phyloP scores from a whole-genome alignment of 768 basidiomycete species.

The Trametes sanguinea region DNA sequence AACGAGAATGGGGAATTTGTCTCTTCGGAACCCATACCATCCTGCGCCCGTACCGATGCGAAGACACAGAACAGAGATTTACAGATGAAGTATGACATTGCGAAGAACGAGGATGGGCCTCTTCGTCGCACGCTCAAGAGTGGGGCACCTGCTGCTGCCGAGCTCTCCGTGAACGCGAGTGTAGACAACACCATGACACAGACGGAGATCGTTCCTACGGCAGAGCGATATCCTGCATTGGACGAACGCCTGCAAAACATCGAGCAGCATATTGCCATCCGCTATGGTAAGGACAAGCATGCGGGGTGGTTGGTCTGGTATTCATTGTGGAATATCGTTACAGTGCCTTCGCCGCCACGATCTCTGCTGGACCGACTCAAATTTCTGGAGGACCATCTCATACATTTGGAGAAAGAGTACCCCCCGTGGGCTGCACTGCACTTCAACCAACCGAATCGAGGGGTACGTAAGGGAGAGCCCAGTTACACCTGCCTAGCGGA shows the following conservation, averaged over 20 bases:
- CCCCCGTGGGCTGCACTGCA: constrained; percentile 89
- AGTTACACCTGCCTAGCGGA: too few relatives aligned
- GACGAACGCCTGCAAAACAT: constrained; percentile 66
- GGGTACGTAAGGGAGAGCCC: constrained; percentile 48
- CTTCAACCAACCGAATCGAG: constrained; percentile 81
- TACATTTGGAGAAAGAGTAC: constrained; percentile 77
- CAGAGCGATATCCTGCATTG: constrained; percentile 57
- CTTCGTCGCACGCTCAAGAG: constrained; percentile 58
- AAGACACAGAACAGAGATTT: constrained; percentile 69
- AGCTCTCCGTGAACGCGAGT: background rate
- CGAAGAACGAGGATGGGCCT: constrained; percentile 81
- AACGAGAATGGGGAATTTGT: constrained; percentile 35
- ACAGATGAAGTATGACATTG: constrained; percentile 87
- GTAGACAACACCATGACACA: background rate
- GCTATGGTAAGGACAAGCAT: constrained; percentile 56
- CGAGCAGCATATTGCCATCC: constrained; percentile 70
- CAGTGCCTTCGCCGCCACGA: constrained; percentile 73
- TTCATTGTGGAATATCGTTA: background rate
- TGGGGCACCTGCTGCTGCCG: background rate
- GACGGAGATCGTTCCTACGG: constrained; percentile 29
- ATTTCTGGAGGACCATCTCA: constrained; percentile 75
- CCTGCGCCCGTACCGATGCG: constrained; percentile 77
- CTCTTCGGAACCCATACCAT: constrained; percentile 36
- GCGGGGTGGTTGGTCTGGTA: background rate
- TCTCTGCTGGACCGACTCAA: constrained; percentile 65